These are phyloP conservation scores for Termitomyces sp. DNA, from an alignment of 768 basidiomycete species.

Conservation along the genomic window DNA sequence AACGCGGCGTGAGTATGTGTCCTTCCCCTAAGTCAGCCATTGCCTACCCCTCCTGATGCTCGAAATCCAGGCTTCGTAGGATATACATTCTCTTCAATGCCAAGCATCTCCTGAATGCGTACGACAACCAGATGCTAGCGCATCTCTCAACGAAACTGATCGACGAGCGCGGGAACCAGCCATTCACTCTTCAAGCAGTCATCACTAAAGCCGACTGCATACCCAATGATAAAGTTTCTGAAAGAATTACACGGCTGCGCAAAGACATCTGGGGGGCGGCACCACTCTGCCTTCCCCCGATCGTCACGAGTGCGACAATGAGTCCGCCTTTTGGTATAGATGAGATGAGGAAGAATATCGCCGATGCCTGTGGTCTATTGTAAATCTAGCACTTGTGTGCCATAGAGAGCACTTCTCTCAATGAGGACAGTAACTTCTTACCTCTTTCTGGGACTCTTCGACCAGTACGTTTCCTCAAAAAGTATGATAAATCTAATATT, in stretches of 20 bases:
- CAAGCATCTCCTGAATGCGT: conserved; percentile 51
- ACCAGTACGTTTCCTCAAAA: neutral
- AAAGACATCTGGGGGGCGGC: conserved; percentile 46
- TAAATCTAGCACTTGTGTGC: neutral
- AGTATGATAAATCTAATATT: neutral
- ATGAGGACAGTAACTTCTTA: neutral
- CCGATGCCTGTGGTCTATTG: conserved; percentile 47
- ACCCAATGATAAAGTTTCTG: conserved; percentile 23
- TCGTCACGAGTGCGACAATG: conserved; percentile 51
- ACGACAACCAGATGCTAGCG: conserved; percentile 57
- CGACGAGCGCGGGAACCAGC: conserved; percentile 28
- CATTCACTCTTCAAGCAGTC: conserved; percentile 63
- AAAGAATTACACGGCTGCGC: conserved; percentile 35
- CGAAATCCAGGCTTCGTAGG: conserved; percentile 48
- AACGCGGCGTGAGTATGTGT: conserved; percentile 53
- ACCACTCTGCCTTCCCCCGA: conserved; percentile 61
- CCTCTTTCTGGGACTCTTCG: neutral
- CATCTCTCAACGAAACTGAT: conserved; percentile 40
- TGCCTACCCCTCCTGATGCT: neutral
- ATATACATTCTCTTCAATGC: conserved; percentile 69
- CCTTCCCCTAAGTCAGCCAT: neutral
- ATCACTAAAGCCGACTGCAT: conserved; percentile 68
- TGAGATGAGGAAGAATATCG: conserved; percentile 49
- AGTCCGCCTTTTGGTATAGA: conserved; percentile 50
- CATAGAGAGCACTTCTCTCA: neutral